These are phyloP conservation scores for Picochlorum sp. DNA, from an alignment of 139 green algal species.

Conservation along the genomic window DNA sequence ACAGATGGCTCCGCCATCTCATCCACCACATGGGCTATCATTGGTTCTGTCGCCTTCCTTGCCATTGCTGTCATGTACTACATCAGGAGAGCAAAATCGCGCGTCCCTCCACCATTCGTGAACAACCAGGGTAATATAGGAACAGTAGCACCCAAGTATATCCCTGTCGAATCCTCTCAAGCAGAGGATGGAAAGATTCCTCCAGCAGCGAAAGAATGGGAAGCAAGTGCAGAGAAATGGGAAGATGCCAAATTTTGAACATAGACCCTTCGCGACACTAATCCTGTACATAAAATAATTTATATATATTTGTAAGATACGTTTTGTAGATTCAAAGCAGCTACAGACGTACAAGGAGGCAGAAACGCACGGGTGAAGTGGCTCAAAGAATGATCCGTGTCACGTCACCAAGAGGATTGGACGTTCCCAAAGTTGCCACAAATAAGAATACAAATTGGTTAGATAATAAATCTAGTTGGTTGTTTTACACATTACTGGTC, in stretches of 20 bases:
- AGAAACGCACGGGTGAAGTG: background rate
- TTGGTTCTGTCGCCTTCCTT: too few species aligned
- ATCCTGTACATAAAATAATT: too few species aligned
- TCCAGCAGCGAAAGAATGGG: constrained; percentile 5
- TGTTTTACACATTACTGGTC: constrained; percentile 66
- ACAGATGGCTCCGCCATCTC: too few species aligned
- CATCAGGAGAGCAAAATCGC: too few species aligned
- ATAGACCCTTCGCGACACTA: too few species aligned
- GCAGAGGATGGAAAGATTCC: background rate
- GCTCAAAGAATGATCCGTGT: background rate
- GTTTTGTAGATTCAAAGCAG: too few species aligned
- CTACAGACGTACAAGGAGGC: background rate
- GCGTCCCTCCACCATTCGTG: background rate
- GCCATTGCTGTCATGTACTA: too few species aligned
- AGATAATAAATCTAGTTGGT: constrained; percentile 45
- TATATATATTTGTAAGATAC: too few species aligned
- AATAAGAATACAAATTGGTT: constrained; percentile 40
- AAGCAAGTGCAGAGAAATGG: background rate
- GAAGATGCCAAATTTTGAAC: background rate
- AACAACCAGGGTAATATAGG: background rate
- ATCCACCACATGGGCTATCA: too few species aligned
- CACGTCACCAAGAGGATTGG: constrained; percentile 3
- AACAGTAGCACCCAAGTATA: background rate
- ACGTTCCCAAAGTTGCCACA: background rate
- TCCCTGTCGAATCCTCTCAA: background rate